Conservation (phyloP, 2,329 filamentous ascomycete genomes). For the Penicillium italicum region DNA sequence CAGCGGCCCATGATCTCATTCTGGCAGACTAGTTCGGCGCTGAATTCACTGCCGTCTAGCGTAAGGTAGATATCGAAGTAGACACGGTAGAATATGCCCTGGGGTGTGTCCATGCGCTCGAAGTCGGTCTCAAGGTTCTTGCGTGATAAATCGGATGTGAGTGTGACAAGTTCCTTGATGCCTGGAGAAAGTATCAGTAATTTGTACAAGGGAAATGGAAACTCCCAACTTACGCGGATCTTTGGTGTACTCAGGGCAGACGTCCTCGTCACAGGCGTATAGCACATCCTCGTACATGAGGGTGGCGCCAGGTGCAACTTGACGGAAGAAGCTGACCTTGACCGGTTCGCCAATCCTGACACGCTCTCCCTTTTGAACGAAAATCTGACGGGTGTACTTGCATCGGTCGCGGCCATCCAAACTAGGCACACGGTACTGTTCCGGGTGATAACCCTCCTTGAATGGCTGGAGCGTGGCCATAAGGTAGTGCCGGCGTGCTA, state of each 20-base stretch:
- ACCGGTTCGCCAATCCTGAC: constrained; percentile 99
- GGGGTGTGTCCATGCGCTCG: constrained; percentile 97
- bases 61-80: constrained; percentile 76
- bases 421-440: constrained; percentile 94
- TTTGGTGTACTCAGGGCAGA: constrained; percentile 97
- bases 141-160: constrained; percentile 92
- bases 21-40: constrained; percentile 96
- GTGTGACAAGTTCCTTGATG: constrained; percentile 97
- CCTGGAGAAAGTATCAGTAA: constrained; percentile 51
- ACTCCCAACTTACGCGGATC: constrained; percentile 81
- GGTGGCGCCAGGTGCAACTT: constrained; percentile 92
- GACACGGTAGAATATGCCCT: constrained; percentile 87
- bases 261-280: constrained; percentile 96
- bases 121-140: constrained; percentile 99
- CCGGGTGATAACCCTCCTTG: constrained; percentile 97
- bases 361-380: constrained; percentile 96
- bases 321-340: constrained; percentile 97
- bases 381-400: constrained; percentile 98
- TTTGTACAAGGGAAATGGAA: not conserved
- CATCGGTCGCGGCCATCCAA: constrained; percentile 96
- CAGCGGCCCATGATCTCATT: constrained; percentile 98
- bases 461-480: constrained; percentile 99
- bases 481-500: constrained; percentile 94
- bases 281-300: constrained; percentile 99
- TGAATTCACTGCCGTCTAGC: constrained; percentile 95